Base-by-base conservation (phyloP, 371 early-diverging fungal genomes). In the Zychaea mexicana region DNA sequence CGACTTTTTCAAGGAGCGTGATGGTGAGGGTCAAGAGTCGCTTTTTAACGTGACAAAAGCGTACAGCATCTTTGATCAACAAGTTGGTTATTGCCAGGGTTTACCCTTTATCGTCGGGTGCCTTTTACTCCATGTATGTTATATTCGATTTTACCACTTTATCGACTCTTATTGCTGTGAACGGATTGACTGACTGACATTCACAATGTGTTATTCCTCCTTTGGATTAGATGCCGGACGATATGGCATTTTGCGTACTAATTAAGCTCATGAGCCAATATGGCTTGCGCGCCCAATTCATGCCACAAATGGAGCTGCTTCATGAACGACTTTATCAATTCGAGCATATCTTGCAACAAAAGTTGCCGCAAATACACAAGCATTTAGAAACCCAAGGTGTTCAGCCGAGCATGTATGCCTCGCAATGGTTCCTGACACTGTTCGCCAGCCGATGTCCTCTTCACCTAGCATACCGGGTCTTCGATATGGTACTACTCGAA, bases 51-150 rank as follows among this genome's bases (percentile, higher is more conserved):
- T 98, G 8, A 82, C 96, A 53, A 95, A 94, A 57, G 96, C 96
- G 1, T 98, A 97, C 65, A 88, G 93, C 27, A 64, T 95, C 24
- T 96, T 91, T 66, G 98, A 98, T 76, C 72, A 85, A 4, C 92
- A 95, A 62, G 91, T 97, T n/a, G 98, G 98, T 2, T 94, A 98
- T 74, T 97, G 96, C 73, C 98, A 98, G 80, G 97, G 97, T 7
- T 77, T 97, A 26, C 87, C 94, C 15, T 97, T 96, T 73, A 72
- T 98, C 26, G 95, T 91, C 1, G 97, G 94, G 0, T 89, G 93
- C 10, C 62, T 98, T 60, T 74, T 98, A 63, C 76, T 94, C 62
- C 92, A 96, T 72, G 92, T 90, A 84, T 74, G 79, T 67, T 19
- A 39, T 71, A 21, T 31, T 46, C n/a, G n/a, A n/a, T n/a, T n/a